Evolutionary conservation across 75 land plant genomes (phyloP).

Genomic region (Picea sitchensis): DNA sequence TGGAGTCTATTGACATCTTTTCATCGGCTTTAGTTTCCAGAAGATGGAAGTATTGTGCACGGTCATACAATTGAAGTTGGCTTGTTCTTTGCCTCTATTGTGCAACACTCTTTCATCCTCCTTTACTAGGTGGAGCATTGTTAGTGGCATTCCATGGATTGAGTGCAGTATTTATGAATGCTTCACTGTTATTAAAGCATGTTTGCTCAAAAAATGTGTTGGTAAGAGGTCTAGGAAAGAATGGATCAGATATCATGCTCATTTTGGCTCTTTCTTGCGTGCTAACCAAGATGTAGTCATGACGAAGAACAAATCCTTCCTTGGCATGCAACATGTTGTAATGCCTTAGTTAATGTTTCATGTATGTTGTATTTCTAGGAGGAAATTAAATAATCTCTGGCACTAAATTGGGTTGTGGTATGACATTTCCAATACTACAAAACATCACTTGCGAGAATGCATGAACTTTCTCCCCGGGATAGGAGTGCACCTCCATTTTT

Average conservation of each 20-base stretch:
- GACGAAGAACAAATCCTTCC: slow-evolving; percentile 42
- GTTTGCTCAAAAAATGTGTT: background rate
- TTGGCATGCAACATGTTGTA: slow-evolving; percentile 46
- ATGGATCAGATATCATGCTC: slow-evolving; percentile 8
- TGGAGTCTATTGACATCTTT: too few relatives aligned
- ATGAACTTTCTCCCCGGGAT: too few relatives aligned
- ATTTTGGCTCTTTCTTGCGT: background rate
- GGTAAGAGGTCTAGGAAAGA: background rate
- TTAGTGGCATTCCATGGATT: slow-evolving; percentile 1
- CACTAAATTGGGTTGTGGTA: too few relatives aligned
- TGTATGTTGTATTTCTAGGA: slow-evolving; percentile 45
- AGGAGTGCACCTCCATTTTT: too few relatives aligned
- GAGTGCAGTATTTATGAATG: background rate
- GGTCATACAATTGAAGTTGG: too few relatives aligned
- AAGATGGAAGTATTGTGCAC: too few relatives aligned
- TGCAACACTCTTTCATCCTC: too few relatives aligned
- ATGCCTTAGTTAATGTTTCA: slow-evolving; percentile 56
- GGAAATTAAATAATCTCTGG: slow-evolving; percentile 16
- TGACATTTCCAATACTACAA: too few relatives aligned
- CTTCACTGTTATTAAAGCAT: background rate
- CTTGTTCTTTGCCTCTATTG: background rate
- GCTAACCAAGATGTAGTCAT: slow-evolving; percentile 28
- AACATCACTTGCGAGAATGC: too few relatives aligned
- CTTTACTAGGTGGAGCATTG: background rate
- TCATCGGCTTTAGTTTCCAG: too few relatives aligned